A percentile compares a stretch with the other conserved stretches of the same genome.
Conservation (phyloP, 495 filamentous ascomycete genomes). For the Bacidia gigantensis region DNA sequence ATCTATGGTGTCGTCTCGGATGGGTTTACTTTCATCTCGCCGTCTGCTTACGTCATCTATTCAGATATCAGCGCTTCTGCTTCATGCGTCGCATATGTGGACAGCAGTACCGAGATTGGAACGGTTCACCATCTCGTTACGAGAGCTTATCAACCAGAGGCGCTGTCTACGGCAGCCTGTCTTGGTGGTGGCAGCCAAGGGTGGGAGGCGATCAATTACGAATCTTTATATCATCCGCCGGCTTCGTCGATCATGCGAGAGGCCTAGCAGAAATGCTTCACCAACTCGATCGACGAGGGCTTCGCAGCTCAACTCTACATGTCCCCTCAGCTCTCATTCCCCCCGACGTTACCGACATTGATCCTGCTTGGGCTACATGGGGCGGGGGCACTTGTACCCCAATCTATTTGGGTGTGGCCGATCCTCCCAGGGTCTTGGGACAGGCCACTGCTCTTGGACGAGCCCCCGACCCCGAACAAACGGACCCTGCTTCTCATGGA, state of each 20-base stretch:
- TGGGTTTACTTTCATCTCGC: constrained; percentile 8
- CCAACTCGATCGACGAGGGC: no score
- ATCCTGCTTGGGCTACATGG: constrained; percentile 5
- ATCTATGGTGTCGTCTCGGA: constrained; percentile 4
- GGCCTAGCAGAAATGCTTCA: no score
- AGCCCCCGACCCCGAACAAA: neutral
- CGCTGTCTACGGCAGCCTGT: no score
- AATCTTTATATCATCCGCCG: no score
- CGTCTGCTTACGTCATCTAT: constrained; percentile 11
- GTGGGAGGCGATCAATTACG: no score
- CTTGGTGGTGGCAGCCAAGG: no score
- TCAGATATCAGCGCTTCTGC: constrained; percentile 2
- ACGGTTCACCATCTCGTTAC: constrained; percentile 3
- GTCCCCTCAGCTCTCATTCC: no score
- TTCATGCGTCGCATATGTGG: constrained; percentile 5
- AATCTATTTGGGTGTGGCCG: constrained; percentile 5
- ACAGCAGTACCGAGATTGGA: constrained; percentile 2
- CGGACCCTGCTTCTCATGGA: neutral
- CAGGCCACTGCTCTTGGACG: constrained; percentile 7
- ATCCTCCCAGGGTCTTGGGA: constrained; percentile 6
- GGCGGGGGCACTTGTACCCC: constrained; percentile 9
- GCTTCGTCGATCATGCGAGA: no score
- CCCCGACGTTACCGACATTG: no score
- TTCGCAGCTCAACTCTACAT: no score
- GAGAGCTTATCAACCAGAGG: constrained; percentile 7